phyloP scores from a whole-genome alignment of 805 yeast species.

The Starmerella powellii region DNA sequence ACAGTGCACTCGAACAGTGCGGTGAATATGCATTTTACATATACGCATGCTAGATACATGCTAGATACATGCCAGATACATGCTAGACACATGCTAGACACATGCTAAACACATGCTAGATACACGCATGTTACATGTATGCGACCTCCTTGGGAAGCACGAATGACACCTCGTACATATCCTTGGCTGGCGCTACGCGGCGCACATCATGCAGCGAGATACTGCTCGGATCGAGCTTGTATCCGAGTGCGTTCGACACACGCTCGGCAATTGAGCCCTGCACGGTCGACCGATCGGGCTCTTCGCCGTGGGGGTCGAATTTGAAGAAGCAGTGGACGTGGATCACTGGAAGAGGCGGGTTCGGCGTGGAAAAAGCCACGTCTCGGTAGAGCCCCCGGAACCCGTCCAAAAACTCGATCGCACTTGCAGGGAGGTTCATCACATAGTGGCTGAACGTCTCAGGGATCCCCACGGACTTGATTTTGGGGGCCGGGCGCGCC shows the following conservation, averaged over 20 bases:
- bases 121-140: conserved; percentile 14
- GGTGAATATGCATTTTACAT: background rate
- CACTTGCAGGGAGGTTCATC: conserved; percentile 93
- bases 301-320: conserved; percentile 60
- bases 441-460: conserved; percentile 56
- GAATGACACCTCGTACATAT: conserved; percentile 85
- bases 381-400: conserved; percentile 59
- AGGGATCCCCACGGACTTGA: conserved; percentile 33
- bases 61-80: background rate
- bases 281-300: conserved; percentile 57
- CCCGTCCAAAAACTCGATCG: conserved; percentile 67
- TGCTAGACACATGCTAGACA: background rate
- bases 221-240: conserved; percentile 35
- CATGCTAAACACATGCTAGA: background rate
- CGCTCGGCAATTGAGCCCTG: conserved; percentile 52
- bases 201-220: conserved; percentile 73
- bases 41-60: background rate
- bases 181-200: conserved; percentile 91
- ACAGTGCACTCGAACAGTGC: no score
- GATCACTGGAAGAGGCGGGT: conserved; percentile 54
- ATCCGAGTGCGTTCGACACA: conserved; percentile 37
- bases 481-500: no score
- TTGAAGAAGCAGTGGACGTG: conserved; percentile 92
- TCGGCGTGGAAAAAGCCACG: conserved; percentile 29
- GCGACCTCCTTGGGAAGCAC: conserved; percentile 39